Evolutionary conservation across 306 rosid genomes (phyloP), one percentile per base, ranked within the genome.

Genomic region (Calophaca sinica): DNA sequence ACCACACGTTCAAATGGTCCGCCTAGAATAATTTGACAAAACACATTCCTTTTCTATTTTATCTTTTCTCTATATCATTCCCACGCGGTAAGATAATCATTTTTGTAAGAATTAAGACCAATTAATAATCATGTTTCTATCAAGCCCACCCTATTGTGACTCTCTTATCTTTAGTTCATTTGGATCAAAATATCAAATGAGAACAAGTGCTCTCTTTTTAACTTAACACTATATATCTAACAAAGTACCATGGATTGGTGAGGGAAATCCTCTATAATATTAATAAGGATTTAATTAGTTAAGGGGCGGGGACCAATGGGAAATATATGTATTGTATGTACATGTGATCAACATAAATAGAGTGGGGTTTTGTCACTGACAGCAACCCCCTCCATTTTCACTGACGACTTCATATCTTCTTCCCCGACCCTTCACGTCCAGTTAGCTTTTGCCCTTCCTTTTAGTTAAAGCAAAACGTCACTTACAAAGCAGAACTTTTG

Each of bases 281-380:
- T 8, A 41, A 15, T 5, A 20, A 48, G 28, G 65, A 70, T 50
- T 51, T 13, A 9, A 33, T 69, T 2, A 9, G 44, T 69, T 2
- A 42, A 44, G 31, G 36, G 35, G 58, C 12, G 75, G 76, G 77
- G 73, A 54, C 73, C 67, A 51, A 59, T 28, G 41, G 35, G 60
- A 3, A 36, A 60, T 20, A 20, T 20, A 60, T 35, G 5, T 32
- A 41, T 0, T 58, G 32, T 44, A 68, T 28, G 61, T 14, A 9
- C 79, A 63, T 70, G 81, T 55, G 81, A 70, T 62, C 35, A 76
- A 76, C 70, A 45, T 76, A 70, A 75, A 54, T 61, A 46, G 7
- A 31, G 74, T 63, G 71, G 74, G 74, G 78, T 29, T 70, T 41
- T 62, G 70, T 70, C 26, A 20, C 26, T 20, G 26, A 20, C 26